Evolutionary conservation across 768 basidiomycete species (phyloP), one percentile per base, ranked within the genome.

Genomic region (Amanita polypyramis): DNA sequence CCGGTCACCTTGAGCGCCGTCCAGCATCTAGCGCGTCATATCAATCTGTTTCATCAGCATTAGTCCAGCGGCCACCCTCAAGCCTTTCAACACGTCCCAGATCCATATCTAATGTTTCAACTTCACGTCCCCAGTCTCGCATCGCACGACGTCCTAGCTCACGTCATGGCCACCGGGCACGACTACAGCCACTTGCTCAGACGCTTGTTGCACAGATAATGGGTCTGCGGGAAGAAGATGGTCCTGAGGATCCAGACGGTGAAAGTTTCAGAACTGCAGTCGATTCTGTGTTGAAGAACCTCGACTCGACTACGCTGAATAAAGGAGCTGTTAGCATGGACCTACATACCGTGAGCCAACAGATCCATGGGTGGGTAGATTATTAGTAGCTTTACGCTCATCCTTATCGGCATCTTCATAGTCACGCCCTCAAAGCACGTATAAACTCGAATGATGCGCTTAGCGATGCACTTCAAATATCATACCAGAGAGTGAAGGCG

Each of bases 371-470:
- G 85, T 85, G 62, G 73, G 58, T 54, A 33, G 21, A 36, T 38
- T 35, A 52, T 43, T 36, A 35, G 51, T 49, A 20, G 38, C 15
- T 12, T 29, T 40, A 12, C 39, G n/a, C 36, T 10, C 29, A 30
- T 51, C 39, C 49, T 33, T 34, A 37, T 42, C 50, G 15, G 55
- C 49, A 39, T 51, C 29, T 37, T 39, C 37, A 27, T 53, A 85
- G 85, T 12, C 75, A 71, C 58, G 66, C 72, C 15, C 66, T 82
- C 57, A 89, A 89, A 60, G 83, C 84, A 11, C 76, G 76, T 33
- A 73, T 91, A 47, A 77, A 81, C 51, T 77, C 78, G 10, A 68
- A 74, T 42, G 80, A 89, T 56, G 59, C 55, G 11, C 68, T 85
- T 3, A 81, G 78, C 11, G 68, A 74, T 23, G 85, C 84, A 0